These are phyloP conservation scores for Plantago ovata DNA, from an alignment of 257 asterid species.

Conservation along the genomic window DNA sequence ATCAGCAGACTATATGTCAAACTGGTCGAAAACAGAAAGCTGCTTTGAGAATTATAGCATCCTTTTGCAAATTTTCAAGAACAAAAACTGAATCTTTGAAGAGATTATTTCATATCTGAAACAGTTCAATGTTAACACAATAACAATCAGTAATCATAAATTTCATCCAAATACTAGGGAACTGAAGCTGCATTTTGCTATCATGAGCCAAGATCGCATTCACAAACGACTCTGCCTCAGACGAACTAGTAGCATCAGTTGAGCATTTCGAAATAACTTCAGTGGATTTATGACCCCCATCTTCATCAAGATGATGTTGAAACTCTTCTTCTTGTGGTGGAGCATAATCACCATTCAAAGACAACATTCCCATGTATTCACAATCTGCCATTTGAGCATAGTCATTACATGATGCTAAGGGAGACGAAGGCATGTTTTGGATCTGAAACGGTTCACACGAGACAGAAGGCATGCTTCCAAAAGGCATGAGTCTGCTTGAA, in stretches of 20 bases:
- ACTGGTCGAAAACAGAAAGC: too few species aligned
- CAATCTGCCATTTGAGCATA: constrained; percentile 25
- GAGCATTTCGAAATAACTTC: constrained; percentile 4
- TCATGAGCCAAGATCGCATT: constrained; percentile 76
- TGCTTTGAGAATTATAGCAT: too few species aligned
- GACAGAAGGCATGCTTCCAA: constrained; percentile 33
- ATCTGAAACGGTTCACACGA: constrained; percentile 33
- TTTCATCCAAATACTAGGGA: constrained; percentile 55
- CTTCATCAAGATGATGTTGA: constrained; percentile 5
- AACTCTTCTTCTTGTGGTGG: constrained; percentile 17
- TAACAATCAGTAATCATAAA: constrained; percentile 36
- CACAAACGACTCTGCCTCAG: constrained; percentile 60
- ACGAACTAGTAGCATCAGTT: constrained; percentile 14
- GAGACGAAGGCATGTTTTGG: constrained; percentile 29
- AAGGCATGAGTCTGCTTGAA: constrained; percentile 31
- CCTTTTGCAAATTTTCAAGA: too few species aligned
- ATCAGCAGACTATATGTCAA: too few species aligned
- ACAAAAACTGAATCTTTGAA: too few species aligned
- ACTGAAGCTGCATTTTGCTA: constrained; percentile 56
- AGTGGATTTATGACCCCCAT: neutral
- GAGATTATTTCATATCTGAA: too few species aligned
- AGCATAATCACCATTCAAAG: constrained; percentile 14
- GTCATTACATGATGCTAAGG: constrained; percentile 41
- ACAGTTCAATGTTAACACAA: too few species aligned
- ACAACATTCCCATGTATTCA: constrained; percentile 18